Conservation (phyloP, 768 basidiomycete genomes). For the Imleria badia region DNA sequence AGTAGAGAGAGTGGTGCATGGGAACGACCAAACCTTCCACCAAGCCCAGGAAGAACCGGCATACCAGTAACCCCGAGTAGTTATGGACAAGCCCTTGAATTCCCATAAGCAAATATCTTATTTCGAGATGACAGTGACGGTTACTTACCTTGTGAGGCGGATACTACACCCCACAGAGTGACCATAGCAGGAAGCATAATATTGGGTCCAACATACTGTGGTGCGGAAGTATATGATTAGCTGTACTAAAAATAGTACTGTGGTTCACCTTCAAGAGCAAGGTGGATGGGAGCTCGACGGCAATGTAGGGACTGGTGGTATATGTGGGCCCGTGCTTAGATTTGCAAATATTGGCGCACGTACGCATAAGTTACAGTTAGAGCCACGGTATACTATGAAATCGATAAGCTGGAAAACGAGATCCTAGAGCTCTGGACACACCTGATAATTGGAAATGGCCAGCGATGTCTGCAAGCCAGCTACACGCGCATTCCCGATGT, state of each 20-base stretch:
- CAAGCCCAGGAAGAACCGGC: slow-evolving; percentile 53
- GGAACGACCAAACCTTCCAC: slow-evolving; percentile 49
- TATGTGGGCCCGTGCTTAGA: neutral
- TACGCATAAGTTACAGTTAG: slow-evolving; percentile 21
- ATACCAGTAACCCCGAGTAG: slow-evolving; percentile 53
- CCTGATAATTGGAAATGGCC: slow-evolving; percentile 29
- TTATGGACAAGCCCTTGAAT: slow-evolving; percentile 43
- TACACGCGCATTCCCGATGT: slow-evolving; percentile 60
- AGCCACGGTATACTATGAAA: slow-evolving; percentile 33
- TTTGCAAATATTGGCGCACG: neutral
- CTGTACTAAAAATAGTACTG: neutral
- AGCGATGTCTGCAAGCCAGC: slow-evolving; percentile 57
- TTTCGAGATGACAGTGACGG: neutral
- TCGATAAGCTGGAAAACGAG: neutral
- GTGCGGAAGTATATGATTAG: neutral
- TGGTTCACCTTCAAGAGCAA: slow-evolving; percentile 45
- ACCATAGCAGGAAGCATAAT: neutral
- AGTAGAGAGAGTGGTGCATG: neutral
- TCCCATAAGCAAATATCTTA: neutral
- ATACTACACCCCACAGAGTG: neutral
- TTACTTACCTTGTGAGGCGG: neutral
- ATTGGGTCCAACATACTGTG: neutral
- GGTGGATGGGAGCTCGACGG: slow-evolving; percentile 55
- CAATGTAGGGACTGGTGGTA: slow-evolving; percentile 40
- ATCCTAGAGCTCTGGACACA: neutral